A percentile compares a stretch with the other conserved stretches of the same genome.
Conservation (phyloP, 2,329 filamentous ascomycete genomes). For the Geosmithia morbida region DNA sequence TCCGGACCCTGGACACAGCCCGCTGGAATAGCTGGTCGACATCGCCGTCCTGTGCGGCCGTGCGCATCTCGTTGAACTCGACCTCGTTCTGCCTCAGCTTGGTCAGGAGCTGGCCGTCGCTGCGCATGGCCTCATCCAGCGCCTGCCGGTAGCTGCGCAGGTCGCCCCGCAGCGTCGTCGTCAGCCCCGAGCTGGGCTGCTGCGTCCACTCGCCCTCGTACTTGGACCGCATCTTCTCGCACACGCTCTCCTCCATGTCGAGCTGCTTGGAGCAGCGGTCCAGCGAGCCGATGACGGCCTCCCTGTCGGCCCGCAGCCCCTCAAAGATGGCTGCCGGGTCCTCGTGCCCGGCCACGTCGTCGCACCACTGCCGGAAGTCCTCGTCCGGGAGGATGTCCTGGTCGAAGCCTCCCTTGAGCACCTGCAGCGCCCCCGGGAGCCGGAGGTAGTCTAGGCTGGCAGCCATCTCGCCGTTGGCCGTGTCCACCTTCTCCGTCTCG, state of each 20-base stretch:
- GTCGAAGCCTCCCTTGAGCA: conserved; percentile 84
- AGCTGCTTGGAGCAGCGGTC: conserved; percentile 77
- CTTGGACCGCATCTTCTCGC: conserved; percentile 98
- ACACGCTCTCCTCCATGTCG: conserved; percentile 94
- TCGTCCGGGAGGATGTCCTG: conserved; percentile 79
- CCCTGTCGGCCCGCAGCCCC: conserved; percentile 61
- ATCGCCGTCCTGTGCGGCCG: conserved; percentile 73
- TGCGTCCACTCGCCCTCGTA: conserved; percentile 95
- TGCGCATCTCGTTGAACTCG: conserved; percentile 92
- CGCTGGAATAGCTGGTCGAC: conserved; percentile 80
- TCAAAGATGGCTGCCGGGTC: conserved; percentile 70
- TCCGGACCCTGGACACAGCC: conserved; percentile 59
- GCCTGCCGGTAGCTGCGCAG: conserved; percentile 80
- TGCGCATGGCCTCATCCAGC: conserved; percentile 75
- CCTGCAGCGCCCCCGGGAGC: conserved; percentile 74
- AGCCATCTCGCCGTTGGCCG: conserved; percentile 89
- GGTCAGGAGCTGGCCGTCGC: conserved; percentile 68
- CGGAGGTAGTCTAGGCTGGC: conserved; percentile 89
- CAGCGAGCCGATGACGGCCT: conserved; percentile 54
- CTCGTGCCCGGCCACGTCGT: conserved; percentile 77
- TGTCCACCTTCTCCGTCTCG: conserved; percentile 85
- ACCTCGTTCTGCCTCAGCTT: conserved; percentile 76
- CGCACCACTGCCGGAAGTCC: conserved; percentile 88
- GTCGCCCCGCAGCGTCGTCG: conserved; percentile 73
- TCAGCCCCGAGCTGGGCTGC: conserved; percentile 83